A percentile compares a stretch with the other conserved stretches of the same genome.
Conservation (phyloP, 495 filamentous ascomycete species). For the Talaromyces wortmannii region DNA sequence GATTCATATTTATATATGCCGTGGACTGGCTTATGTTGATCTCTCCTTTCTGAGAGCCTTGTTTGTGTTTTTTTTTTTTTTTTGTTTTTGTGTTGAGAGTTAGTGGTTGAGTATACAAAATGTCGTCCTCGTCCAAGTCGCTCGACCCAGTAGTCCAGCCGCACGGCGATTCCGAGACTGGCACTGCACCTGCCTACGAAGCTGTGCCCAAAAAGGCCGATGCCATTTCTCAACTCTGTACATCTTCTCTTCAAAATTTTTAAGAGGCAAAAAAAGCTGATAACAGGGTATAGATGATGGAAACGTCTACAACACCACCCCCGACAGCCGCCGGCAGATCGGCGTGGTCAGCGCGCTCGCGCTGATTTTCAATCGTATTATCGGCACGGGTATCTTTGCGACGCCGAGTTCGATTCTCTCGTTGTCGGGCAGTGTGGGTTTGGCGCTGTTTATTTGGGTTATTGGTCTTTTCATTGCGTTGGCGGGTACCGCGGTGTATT, state of each 20-base stretch:
- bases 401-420: conserved; percentile 51
- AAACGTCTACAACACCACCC: conserved; percentile 56
- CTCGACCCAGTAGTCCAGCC: background rate
- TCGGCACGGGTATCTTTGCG: conserved; percentile 62
- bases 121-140: background rate
- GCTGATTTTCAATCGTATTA: conserved; percentile 59
- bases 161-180: conserved; percentile 3
- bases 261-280: no score
- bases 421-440: conserved; percentile 44
- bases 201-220: conserved; percentile 18
- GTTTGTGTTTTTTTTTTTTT: background rate
- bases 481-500: conserved; percentile 44
- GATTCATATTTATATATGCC: no score
- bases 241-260: no score
- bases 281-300: conserved; percentile 22
- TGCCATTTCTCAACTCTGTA: conserved; percentile 31
- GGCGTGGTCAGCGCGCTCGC: conserved; percentile 54
- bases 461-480: conserved; percentile 40
- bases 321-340: conserved; percentile 54
- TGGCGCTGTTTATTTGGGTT: conserved; percentile 48
- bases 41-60: no score
- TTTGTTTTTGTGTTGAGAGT: background rate
- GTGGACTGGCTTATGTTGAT: no score
- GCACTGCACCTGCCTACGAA: conserved; percentile 13
- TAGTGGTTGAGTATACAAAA: no score